These are phyloP conservation scores for Parastagonospora nodorum DNA, from an alignment of 2,329 filamentous ascomycete genomes.

Conservation along the genomic window DNA sequence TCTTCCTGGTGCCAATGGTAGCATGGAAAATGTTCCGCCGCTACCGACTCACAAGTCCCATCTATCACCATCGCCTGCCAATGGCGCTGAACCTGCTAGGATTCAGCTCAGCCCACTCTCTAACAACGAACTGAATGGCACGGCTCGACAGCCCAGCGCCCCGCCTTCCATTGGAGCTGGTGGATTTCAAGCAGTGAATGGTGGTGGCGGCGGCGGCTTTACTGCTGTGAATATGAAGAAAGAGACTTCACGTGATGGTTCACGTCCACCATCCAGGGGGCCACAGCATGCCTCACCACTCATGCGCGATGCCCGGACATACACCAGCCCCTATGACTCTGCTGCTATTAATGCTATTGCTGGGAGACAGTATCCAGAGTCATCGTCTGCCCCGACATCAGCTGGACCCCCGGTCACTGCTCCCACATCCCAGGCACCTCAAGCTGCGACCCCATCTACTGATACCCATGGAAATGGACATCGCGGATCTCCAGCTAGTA, in stretches of 20 bases:
- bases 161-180: conserved; percentile 14
- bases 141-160: conserved; percentile 16
- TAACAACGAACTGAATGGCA: conserved; percentile 37
- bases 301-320: conserved; percentile 23
- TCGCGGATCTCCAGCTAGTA: conserved; percentile 28
- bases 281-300: conserved; percentile 16
- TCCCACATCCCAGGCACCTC: conserved; percentile 12
- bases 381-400: conserved; percentile 18
- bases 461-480: conserved; percentile 17
- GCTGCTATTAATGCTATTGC: conserved; percentile 18
- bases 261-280: conserved; percentile 18
- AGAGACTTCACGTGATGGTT: conserved; percentile 16
- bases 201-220: conserved; percentile 15
- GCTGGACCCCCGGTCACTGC: conserved; percentile 2
- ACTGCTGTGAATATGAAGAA: conserved; percentile 28
- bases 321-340: conserved; percentile 39
- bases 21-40: conserved; percentile 35
- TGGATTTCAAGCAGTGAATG: conserved; percentile 29
- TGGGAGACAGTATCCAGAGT: conserved; percentile 15
- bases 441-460: conserved; percentile 16
- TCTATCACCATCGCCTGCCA: conserved; percentile 21
- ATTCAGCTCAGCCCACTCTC: conserved; percentile 35
- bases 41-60: conserved; percentile 25
- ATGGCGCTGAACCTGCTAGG: conserved; percentile 25
- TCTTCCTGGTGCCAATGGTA: conserved; percentile 22